phyloP scores from a whole-genome alignment of 2,329 filamentous ascomycete genomes.

The Gremmenia infestans region DNA sequence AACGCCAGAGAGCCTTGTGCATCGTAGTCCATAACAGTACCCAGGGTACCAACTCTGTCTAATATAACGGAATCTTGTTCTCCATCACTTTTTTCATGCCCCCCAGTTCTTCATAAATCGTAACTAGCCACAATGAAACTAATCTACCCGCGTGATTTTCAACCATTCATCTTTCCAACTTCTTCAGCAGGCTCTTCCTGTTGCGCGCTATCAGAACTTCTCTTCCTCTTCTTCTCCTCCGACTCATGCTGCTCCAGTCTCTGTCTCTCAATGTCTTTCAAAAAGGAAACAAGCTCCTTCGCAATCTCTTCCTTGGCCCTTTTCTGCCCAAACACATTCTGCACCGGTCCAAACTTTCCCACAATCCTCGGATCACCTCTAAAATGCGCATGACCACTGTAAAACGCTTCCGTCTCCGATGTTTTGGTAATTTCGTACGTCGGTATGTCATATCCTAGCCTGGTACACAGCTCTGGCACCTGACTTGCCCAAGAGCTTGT shows the following conservation, averaged over 20 bases:
- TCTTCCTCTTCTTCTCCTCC: constrained; percentile 16
- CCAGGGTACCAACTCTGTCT: no score
- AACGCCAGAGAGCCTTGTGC: no score
- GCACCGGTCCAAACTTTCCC: constrained; percentile 37
- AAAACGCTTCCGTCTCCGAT: constrained; percentile 15
- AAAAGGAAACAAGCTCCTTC: constrained; percentile 34
- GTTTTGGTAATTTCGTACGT: constrained; percentile 20
- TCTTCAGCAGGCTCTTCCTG: not conserved
- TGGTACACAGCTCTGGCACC: constrained; percentile 21
- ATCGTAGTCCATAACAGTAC: no score
- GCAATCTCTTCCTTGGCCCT: constrained; percentile 45
- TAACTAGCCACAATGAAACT: not conserved
- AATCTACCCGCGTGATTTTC: not conserved
- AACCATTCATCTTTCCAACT: not conserved
- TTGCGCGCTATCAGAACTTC: not conserved
- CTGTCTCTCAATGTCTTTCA: constrained; percentile 33
- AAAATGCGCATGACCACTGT: constrained; percentile 27
- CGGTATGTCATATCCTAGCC: constrained; percentile 24
- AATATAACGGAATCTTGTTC: not conserved
- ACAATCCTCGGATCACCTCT: constrained; percentile 24
- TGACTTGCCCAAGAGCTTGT: constrained; percentile 12
- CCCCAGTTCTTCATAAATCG: not conserved
- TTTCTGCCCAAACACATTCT: constrained; percentile 42
- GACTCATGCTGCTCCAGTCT: constrained; percentile 14
- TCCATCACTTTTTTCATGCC: not conserved